phyloP scores from a whole-genome alignment of 2,329 filamentous ascomycete genomes.

The Xylaria sp. region DNA sequence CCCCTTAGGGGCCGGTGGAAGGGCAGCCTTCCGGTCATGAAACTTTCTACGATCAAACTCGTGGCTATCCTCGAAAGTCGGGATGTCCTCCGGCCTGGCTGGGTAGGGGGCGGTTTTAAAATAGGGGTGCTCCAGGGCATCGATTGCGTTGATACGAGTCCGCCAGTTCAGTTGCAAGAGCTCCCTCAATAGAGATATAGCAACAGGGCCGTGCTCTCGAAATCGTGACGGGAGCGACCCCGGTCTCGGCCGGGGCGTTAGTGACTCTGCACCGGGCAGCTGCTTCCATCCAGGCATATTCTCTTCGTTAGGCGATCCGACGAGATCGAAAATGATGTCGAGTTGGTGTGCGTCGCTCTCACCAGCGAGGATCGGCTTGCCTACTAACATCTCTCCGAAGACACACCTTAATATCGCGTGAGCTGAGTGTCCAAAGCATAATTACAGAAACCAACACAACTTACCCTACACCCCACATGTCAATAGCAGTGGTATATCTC shows the following conservation, averaged over 20 bases:
- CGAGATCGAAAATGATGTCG: slow-evolving; percentile 91
- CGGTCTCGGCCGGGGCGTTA: slow-evolving; percentile 70
- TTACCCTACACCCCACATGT: slow-evolving; percentile 97
- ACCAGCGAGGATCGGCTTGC: slow-evolving; percentile 90
- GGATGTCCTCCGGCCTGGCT: slow-evolving; percentile 85
- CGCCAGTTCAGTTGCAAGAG: slow-evolving; percentile 90
- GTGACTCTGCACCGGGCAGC: slow-evolving; percentile 81
- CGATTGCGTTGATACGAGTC: slow-evolving; percentile 88
- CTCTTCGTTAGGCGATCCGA: slow-evolving; percentile 88
- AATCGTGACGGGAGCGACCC: slow-evolving; percentile 79
- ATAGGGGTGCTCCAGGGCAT: slow-evolving; percentile 91
- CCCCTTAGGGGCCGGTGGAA: slow-evolving; percentile 90
- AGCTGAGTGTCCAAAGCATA: slow-evolving; percentile 29
- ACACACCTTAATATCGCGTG: slow-evolving; percentile 73
- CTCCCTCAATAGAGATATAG: slow-evolving; percentile 82
- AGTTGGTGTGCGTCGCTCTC: slow-evolving; percentile 90
- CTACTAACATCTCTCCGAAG: slow-evolving; percentile 96
- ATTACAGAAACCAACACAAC: slow-evolving; percentile 45
- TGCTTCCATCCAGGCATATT: slow-evolving; percentile 92
- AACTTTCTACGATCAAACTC: slow-evolving; percentile 95
- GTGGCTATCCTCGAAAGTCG: slow-evolving; percentile 91
- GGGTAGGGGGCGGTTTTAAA: slow-evolving; percentile 84
- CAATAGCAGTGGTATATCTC: slow-evolving; percentile 95
- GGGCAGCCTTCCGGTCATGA: slow-evolving; percentile 82
- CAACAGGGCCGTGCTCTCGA: slow-evolving; percentile 75